Conservation (phyloP, 176 grass and related monocot species). For the Musa schizocarpa region DNA sequence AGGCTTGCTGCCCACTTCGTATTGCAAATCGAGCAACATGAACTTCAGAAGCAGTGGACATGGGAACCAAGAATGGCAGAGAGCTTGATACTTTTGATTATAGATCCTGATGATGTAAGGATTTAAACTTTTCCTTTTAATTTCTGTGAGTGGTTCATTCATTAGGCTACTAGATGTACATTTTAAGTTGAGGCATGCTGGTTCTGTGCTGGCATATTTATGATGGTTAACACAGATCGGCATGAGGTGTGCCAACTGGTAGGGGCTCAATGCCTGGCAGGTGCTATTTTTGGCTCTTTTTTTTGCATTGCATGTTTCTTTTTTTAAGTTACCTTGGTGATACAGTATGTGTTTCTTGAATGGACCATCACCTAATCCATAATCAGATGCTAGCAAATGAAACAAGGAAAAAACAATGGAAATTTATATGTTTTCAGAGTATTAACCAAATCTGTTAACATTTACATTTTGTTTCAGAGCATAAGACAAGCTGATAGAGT, state of each 20-base stretch:
- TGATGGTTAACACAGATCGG: background rate
- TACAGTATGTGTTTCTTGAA: background rate
- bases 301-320: background rate
- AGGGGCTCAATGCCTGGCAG: background rate
- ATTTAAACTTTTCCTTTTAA: background rate
- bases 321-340: background rate
- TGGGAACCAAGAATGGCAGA: constrained; percentile 90
- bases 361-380: background rate
- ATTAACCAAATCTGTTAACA: background rate
- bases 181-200: background rate
- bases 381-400: background rate
- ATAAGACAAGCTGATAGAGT: constrained; percentile 75
- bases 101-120: constrained; percentile 80
- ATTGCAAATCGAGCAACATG: constrained; percentile 60
- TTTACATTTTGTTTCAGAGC: constrained; percentile 39
- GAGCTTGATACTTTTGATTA: constrained; percentile 75
- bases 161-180: background rate
- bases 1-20: constrained; percentile 68
- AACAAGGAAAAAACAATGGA: background rate
- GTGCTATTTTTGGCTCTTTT: background rate
- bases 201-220: background rate
- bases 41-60: constrained; percentile 84
- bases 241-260: background rate
- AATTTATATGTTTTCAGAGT: background rate
- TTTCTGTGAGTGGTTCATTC: background rate